Percentiles rank a stretch among this genome's conserved stretches.
phyloP scores from a whole-genome alignment of 306 rosid genomes.

The Notholithocarpus densiflorus region DNA sequence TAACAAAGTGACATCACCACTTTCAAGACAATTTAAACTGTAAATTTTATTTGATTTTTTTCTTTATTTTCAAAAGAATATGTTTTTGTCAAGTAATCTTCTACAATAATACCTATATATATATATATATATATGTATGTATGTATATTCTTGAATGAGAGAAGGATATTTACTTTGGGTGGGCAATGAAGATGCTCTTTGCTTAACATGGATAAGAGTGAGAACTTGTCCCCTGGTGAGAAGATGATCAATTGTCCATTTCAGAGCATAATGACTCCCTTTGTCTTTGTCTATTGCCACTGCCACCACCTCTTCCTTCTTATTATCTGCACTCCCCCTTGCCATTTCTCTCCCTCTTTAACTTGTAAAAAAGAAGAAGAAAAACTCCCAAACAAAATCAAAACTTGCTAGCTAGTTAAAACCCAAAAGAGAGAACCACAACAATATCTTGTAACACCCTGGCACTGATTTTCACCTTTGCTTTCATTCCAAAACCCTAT shows the following conservation, averaged over 20 bases:
- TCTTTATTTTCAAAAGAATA: no score
- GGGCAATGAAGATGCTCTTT: slow-evolving; percentile 37
- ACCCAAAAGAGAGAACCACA: neutral
- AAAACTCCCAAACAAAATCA: neutral
- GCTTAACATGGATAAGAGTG: slow-evolving; percentile 61
- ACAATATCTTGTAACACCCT: no score
- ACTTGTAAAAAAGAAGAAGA: neutral
- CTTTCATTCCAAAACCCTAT: no score
- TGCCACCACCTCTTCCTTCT: slow-evolving; percentile 50
- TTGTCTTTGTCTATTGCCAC: slow-evolving; percentile 79
- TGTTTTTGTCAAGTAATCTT: neutral
- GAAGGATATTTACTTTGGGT: slow-evolving; percentile 30
- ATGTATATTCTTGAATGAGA: neutral
- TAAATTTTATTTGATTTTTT: no score
- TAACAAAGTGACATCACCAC: no score
- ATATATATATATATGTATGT: no score
- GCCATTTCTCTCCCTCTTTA: slow-evolving; percentile 29
- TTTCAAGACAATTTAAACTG: no score
- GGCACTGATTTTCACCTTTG: no score
- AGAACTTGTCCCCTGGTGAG: slow-evolving; percentile 64
- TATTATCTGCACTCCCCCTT: slow-evolving; percentile 29
- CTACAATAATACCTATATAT: neutral
- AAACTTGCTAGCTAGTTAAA: neutral
- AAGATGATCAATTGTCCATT: slow-evolving; percentile 81
- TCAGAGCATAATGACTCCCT: slow-evolving; percentile 69